Evolutionary conservation across 768 basidiomycete species (phyloP), one percentile per base, ranked within the genome.

Genomic region (Russula sp.): DNA sequence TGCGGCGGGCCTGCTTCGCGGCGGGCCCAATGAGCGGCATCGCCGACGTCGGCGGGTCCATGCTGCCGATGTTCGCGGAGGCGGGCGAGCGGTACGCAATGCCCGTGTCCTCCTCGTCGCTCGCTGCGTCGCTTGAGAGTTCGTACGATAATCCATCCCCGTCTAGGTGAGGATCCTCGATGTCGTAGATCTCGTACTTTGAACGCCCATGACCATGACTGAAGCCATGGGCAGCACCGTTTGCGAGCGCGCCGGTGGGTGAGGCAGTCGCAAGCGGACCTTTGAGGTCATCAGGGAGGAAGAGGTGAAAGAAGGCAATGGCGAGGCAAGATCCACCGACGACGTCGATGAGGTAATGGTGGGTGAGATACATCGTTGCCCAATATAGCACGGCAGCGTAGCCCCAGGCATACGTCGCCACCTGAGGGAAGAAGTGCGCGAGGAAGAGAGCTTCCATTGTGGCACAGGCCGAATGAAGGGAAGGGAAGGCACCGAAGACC

Each of bases 321-420:
- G 95, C 88, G 65, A 99, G 82, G 71, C 94, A 96, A 0, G 89
- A 91, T 14, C 97, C 97, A 10, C 86, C 90, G 52, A 93, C 91
- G 71, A 98, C 91, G 71, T 99, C 97, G 75, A 99, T 94, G 70
- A 99, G 88, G 78, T 98, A 98, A 76, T 98, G 96, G 74, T 97
- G 93, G 4, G 91, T 92, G 69, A 96, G 87, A 77, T 96, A 98
- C 96, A 98, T 98, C 25, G 96, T 98, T 10, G 91, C 87, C 97
- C 97, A 99, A 73, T 96, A 98, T 5, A 99, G 82, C 18, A 91
- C 75, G 7, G 83, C 85, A 2, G 85, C 86, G 74, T 98, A 99
- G 1, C 75, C 77, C 91, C 93, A 98, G 25, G 85, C 84, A 66
- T 80, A 86, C 3, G 76, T 77, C 1, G 82, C 78, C 36, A 79